These are phyloP conservation scores for Hemerocallis citrina DNA, from an alignment of 106 monocot species.

Conservation along the genomic window DNA sequence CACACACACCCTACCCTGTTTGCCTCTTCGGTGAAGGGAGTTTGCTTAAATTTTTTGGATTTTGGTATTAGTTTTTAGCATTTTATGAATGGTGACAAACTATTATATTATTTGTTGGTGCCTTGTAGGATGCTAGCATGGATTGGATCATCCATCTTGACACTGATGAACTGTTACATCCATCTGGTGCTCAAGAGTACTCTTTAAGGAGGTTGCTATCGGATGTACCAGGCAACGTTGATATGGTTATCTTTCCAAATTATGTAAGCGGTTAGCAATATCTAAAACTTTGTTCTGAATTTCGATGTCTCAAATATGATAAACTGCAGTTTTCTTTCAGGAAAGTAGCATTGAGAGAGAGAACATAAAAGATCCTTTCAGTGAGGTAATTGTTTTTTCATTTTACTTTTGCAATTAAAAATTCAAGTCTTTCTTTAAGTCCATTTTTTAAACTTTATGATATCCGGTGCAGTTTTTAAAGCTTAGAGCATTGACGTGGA, in stretches of 20 bases:
- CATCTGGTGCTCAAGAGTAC: slow-evolving; percentile 79
- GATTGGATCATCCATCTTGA: slow-evolving; percentile 99
- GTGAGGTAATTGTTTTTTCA: slow-evolving; percentile 90
- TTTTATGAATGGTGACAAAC: too few species aligned
- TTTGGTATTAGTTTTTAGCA: too few species aligned
- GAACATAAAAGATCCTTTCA: slow-evolving; percentile 95
- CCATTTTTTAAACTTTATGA: too few species aligned
- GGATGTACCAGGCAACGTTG: slow-evolving; percentile 80
- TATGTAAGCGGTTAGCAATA: slow-evolving; percentile 65
- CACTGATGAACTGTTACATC: slow-evolving; percentile 91
- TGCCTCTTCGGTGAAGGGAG: too few species aligned
- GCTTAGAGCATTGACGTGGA: too few species aligned
- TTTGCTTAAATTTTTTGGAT: too few species aligned
- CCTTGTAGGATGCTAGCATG: slow-evolving; percentile 62
- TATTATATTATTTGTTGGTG: too few species aligned
- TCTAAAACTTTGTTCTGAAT: background rate
- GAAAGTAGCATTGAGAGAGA: slow-evolving; percentile 91
- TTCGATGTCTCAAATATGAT: background rate
- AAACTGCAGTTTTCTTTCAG: slow-evolving; percentile 34
- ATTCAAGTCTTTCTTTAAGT: too few species aligned
- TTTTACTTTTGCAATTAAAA: background rate
- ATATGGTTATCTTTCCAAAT: slow-evolving; percentile 97
- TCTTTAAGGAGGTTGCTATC: slow-evolving; percentile 64
- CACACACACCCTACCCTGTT: too few species aligned
- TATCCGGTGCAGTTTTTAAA: too few species aligned